phyloP scores from a whole-genome alignment of 1,139 yeast genomes.

The Saccharomyces hybrid region DNA sequence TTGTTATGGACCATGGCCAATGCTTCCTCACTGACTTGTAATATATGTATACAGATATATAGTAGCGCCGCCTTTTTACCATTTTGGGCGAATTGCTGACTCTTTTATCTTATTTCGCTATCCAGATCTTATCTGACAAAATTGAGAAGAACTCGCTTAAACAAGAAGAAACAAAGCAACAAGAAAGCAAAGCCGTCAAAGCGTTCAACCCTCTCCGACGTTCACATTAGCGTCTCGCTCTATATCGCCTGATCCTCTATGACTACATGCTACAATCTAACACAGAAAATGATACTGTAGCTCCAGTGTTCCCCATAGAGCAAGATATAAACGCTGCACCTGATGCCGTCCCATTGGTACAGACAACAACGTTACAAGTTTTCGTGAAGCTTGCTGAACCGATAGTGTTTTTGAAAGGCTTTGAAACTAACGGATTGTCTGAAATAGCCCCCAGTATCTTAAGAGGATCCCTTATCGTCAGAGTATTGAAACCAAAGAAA shows the following conservation, averaged over 20 bases:
- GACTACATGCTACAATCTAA: neutral
- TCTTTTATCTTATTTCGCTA: neutral
- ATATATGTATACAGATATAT: neutral
- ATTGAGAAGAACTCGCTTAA: neutral
- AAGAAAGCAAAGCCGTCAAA: neutral
- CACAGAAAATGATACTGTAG: neutral
- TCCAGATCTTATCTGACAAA: neutral
- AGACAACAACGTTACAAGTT: conserved; percentile 30
- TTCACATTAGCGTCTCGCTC: neutral
- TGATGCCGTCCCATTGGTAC: conserved; percentile 30
- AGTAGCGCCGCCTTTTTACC: neutral
- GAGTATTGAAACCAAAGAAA: conserved; percentile 65
- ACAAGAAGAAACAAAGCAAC: neutral
- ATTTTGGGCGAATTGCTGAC: neutral
- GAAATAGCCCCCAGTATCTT: conserved; percentile 53
- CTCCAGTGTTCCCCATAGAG: conserved; percentile 31
- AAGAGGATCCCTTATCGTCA: conserved; percentile 69
- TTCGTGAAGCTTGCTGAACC: conserved; percentile 59
- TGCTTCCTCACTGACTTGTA: neutral
- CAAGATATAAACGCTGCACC: conserved; percentile 27
- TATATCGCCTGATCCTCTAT: neutral
- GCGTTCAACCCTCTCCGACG: too few species aligned
- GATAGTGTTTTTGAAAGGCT: conserved; percentile 75
- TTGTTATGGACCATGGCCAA: neutral
- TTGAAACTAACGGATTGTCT: conserved; percentile 53